A percentile compares a stretch with the other conserved stretches of the same genome.
These are phyloP conservation scores for Alternaria triticimaculans DNA, from an alignment of 2,329 filamentous ascomycete species.

Conservation along the genomic window DNA sequence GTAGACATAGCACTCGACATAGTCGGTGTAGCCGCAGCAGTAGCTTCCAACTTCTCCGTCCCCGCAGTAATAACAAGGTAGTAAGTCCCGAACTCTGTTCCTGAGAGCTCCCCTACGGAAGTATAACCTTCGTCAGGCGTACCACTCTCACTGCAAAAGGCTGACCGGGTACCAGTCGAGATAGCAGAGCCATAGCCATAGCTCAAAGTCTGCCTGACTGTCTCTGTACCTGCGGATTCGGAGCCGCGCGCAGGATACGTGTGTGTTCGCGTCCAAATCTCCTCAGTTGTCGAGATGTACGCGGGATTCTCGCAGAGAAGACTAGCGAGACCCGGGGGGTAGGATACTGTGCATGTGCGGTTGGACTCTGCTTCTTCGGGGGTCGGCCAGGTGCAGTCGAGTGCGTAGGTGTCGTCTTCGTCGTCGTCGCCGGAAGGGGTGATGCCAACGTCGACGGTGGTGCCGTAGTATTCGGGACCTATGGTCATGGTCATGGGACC, in stretches of 20 bases:
- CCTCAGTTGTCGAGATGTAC: rapidly evolving
- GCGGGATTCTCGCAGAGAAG: background rate
- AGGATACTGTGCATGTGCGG: background rate
- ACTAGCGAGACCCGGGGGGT: background rate
- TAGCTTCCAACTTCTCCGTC: background rate
- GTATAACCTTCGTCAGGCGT: background rate
- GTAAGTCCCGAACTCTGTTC: background rate
- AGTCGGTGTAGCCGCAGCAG: background rate
- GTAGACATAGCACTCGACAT: background rate
- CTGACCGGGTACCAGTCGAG: rapidly evolving
- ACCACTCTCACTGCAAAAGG: background rate
- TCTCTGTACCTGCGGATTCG: background rate
- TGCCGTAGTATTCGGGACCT: background rate
- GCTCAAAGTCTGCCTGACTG: background rate
- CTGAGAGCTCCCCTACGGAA: no score
- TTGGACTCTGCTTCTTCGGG: background rate
- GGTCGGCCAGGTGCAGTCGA: background rate
- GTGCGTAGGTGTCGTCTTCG: background rate
- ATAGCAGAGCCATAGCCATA: background rate
- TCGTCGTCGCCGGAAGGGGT: rapidly evolving
- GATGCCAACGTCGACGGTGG: background rate
- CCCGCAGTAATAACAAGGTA: conserved; percentile 1
- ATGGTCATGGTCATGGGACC: no score
- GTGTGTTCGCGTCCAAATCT: background rate
- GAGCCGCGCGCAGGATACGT: background rate